Base-by-base conservation (phyloP, 192 early-diverging fungal genomes). In the Gamsiella multidivaricata region DNA sequence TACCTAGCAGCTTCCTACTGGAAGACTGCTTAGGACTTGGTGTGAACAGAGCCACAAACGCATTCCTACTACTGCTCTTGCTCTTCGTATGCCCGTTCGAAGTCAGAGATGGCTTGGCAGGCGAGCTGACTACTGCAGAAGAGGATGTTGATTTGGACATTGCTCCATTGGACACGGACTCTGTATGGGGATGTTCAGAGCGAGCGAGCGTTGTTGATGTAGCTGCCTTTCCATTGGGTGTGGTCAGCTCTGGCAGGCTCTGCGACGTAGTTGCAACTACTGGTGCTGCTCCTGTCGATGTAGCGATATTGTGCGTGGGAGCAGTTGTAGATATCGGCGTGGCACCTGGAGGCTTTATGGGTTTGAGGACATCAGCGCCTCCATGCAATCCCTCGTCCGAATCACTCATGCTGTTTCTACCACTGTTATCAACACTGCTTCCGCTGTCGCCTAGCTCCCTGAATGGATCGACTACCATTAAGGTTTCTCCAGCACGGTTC, bases 391-490 rank as follows among this genome's bases (percentile, higher is more conserved):
- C 39, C n/a, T 53, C 68, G 14, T 74, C 66, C 36, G 55, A 62
- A 25, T 29, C 67, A 28, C 63, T 76, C 52, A 74, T 51, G 36
- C 61, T 76, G 28, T 83, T 74, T 11, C 65, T 56, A 17, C 54
- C 79, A 60, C 70, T 68, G 52, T 70, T 49, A 29, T 62, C 66
- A 18, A 73, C 54, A 22, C 57, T 56, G 33, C 63, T 66, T 46
- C 63, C 57, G 43, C 45, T 63, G 10, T 62, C 53, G 14, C 65
- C 65, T 3, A 62, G 33, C 37, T 68, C 74, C 26, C 78, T 62
- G 43, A 83, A 80, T 34, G 82, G 82, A 68, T 80, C 82, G 11
- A 69, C 66, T 12, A 63, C 73, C 55, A 66, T 70, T 22, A 83
- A 61, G 20, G 25, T 64, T 18, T 76, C 72, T 0, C 64, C 72